Base-by-base conservation (phyloP, 345 rosid genomes). In the Populus alba region DNA sequence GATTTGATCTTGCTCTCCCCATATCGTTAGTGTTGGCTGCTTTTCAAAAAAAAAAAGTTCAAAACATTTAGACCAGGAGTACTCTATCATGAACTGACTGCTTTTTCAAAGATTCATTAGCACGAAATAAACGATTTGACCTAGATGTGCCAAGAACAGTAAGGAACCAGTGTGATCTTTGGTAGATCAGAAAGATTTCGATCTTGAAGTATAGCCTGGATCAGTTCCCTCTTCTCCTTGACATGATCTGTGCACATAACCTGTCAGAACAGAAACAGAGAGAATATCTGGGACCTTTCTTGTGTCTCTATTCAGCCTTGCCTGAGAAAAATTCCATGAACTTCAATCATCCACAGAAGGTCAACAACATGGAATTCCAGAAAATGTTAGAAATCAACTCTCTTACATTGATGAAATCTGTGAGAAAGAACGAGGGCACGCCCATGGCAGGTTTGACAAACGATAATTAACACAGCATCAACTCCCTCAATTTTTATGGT, bases 1-100 rank as follows among this genome's bases (percentile, higher is more conserved):
- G 37, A 89, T 88, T 62, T 88, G 89, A 82, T 91, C 92, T 57
- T 87, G 74, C 72, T 89, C 90, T 79, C 90, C 90, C 92, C 92
- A 89, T 8, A 91, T 77, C 63, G 88, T 84, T 43, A 91, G 71
- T 0, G 89, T 67, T 45, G 77, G 85, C 92, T 90, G 83, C 66
- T 27, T 75, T n/a, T 7, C 2, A 37, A 41, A 37, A 29, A 17
- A 31, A 22, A 47, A 12, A 66, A 37, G 4, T 3, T 3, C 3
- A 31, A 33, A 33, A 33, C 35, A 33, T 33, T 33, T 0, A 33
- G 35, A 33, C 6, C 37, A 22, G 2, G 3, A 53, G 8, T 1
- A 5, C 11, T 33, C 3, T 68, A 17, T 70, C 25, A 72, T 53
- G 51, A 25, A 17, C 27, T 16, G 11, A 43, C 18, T 45, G 51